A percentile compares a stretch with the other conserved stretches of the same genome.
phyloP scores from a whole-genome alignment of 1,284 basidiomycete genomes.

The Melampsora larici-populina region DNA sequence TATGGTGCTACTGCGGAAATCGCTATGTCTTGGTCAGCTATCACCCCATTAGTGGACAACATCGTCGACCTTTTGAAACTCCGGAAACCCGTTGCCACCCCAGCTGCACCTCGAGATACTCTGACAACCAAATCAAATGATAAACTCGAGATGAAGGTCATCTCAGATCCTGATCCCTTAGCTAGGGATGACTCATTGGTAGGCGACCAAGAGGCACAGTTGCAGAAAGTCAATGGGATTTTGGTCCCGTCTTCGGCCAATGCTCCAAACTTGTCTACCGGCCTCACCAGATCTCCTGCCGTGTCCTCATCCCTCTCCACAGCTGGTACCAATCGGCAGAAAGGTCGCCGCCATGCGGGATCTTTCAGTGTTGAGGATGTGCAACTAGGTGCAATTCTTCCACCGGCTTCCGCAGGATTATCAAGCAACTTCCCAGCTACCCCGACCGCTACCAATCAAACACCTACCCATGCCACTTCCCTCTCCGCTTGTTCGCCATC shows the following conservation, averaged over 20 bases:
- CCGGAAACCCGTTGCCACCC: slow-evolving; percentile 53
- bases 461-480: slow-evolving; percentile 18
- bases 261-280: neutral
- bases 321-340: slow-evolving; percentile 53
- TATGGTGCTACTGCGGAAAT: slow-evolving; percentile 89
- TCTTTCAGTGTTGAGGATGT: slow-evolving; percentile 90
- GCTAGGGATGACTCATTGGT: neutral
- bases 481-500: slow-evolving; percentile 11
- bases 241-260: neutral
- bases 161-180: neutral
- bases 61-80: slow-evolving; percentile 64
- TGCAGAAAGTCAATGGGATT: neutral
- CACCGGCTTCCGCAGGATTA: slow-evolving; percentile 54
- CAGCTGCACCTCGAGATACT: neutral
- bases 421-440: slow-evolving; percentile 34
- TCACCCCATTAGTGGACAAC: slow-evolving; percentile 69
- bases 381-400: slow-evolving; percentile 75
- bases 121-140: neutral
- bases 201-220: neutral
- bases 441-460: slow-evolving; percentile 15
- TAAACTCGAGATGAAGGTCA: slow-evolving; percentile 43
- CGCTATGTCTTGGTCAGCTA: slow-evolving; percentile 74
- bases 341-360: slow-evolving; percentile 75
- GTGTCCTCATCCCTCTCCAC: neutral
- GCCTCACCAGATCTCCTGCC: neutral